Conservation (phyloP, 805 yeast species). For the Limtongia smithiae region DNA sequence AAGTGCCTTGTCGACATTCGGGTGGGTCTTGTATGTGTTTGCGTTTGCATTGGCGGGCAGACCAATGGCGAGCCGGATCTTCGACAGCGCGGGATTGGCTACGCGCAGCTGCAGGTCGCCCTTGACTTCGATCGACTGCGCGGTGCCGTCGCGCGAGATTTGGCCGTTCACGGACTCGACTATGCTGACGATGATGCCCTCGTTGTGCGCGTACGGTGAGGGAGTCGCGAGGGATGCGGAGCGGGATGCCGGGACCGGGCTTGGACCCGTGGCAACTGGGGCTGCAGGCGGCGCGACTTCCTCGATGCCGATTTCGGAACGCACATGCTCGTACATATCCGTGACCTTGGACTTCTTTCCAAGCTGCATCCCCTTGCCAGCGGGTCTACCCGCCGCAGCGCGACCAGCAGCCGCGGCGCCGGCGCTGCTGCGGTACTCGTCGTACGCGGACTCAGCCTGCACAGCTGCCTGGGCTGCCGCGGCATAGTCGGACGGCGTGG, state of each 20-base stretch:
- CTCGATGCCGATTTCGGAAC: conserved; percentile 36
- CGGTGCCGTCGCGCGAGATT: conserved; percentile 75
- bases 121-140: conserved; percentile 62
- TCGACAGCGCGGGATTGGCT: conserved; percentile 67
- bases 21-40: conserved; percentile 87
- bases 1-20: conserved; percentile 79
- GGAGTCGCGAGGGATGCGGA: conserved; percentile 7
- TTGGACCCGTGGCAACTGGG: conserved; percentile 30
- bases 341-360: conserved; percentile 51
- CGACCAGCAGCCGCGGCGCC: conserved; percentile 7
- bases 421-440: conserved; percentile 17
- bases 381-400: conserved; percentile 37
- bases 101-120: conserved; percentile 89
- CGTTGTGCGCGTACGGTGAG: conserved; percentile 41
- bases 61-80: conserved; percentile 55
- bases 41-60: conserved; percentile 46
- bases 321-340: conserved; percentile 33
- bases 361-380: conserved; percentile 73
- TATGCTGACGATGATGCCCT: conserved; percentile 74
- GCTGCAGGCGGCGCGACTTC: conserved; percentile 33
- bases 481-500: conserved; percentile 20
- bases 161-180: conserved; percentile 76
- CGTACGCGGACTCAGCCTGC: conserved; percentile 19
- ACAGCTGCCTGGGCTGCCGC: conserved; percentile 18
- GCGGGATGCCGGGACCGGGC: conserved; percentile 24